A percentile compares a stretch with the other conserved stretches of the same genome.
These are phyloP conservation scores for Pilasporangium apinafurcum DNA, from an alignment of 352 stramenopile genomes.

Conservation along the genomic window DNA sequence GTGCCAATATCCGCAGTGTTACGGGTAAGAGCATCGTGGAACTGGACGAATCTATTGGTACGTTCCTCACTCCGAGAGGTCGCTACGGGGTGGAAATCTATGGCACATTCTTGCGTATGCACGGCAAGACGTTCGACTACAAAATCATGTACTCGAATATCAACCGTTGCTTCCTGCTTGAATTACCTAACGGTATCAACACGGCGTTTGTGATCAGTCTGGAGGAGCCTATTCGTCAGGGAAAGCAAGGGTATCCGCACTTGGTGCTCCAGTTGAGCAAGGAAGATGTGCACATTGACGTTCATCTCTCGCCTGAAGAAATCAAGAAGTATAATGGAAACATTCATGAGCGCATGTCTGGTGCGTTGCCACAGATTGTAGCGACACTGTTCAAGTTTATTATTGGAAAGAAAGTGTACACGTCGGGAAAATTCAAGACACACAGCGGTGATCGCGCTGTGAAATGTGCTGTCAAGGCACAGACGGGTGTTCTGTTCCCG, in stretches of 20 bases:
- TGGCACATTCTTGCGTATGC: conserved; percentile 95
- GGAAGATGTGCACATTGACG: conserved; percentile 80
- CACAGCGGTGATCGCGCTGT: conserved; percentile 83
- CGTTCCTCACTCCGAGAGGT: conserved; percentile 97
- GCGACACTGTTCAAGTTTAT: conserved; percentile 98
- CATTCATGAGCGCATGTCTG: conserved; percentile 94
- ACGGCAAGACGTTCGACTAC: conserved; percentile 98
- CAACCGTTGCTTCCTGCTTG: conserved; percentile 96
- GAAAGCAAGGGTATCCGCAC: conserved; percentile 98
- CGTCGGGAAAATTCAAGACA: conserved; percentile 87
- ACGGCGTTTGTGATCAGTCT: conserved; percentile 99
- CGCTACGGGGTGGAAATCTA: conserved; percentile 99
- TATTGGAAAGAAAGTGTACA: conserved; percentile 97
- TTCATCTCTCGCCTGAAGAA: conserved; percentile 97
- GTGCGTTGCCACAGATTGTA: conserved; percentile 96
- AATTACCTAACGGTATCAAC: conserved; percentile 95
- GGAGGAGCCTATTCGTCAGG: conserved; percentile 98
- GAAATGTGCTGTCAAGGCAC: conserved; percentile 91
- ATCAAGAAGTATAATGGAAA: conserved; percentile 97
- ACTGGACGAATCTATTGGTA: conserved; percentile 95
- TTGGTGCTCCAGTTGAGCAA: conserved; percentile 95
- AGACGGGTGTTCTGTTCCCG: conserved; percentile 96
- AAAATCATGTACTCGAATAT: conserved; percentile 99
- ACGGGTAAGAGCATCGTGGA: conserved; percentile 97
- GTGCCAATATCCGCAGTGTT: conserved; percentile 85